Base-by-base conservation (phyloP, 305 asterid species). In the Fraxinus greggii region DNA sequence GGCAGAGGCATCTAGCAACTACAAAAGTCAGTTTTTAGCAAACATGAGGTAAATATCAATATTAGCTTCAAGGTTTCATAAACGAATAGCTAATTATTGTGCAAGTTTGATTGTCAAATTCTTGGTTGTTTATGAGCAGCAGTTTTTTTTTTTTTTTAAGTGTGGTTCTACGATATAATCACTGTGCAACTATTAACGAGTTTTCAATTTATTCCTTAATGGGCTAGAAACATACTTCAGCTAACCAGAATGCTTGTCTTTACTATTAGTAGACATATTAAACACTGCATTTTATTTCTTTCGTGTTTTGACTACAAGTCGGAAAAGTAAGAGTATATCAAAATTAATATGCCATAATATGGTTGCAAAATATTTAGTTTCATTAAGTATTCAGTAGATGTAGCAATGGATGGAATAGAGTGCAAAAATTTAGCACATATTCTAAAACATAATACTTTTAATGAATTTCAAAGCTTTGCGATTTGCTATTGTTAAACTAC, bases 1-100 rank as follows among this genome's bases (percentile, higher is more conserved):
- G 79, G 98, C 98, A 9, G 98, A 95, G 88, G 98, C 97, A 79
- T 95, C 98, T 10, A 95, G 92, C 88, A 93, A 95, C 85, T 95
- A 90, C 80, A 95, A 95, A 87, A 95, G 98, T 85, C 97, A 93
- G 90, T 95, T 95, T 89, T 90, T 95, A 72, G 98, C 98, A 7
- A 95, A 95, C 87, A 95, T 95, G 98, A 95, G 98, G 98, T 89
- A 67, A 85, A 84, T 61, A 76, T 29, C 26, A 72, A 69, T 72
- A 12, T 38, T n/a, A 42, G 40, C 72, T 63, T 69, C 26, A 13
- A 28, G 74, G 7, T 67, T 26, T 26, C 38, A 67, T 26, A 31
- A 13, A 67, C 31, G 19, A 28, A 67, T 28, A 67, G 35, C 72
- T 24, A 63, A 63, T 24, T 67, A 29, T 69, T 28, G 23, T 26